A percentile compares a stretch with the other conserved stretches of the same genome.
These are phyloP conservation scores for Parasarocladium wereldwijsianum DNA, from an alignment of 2,329 filamentous ascomycete genomes.

Conservation along the genomic window DNA sequence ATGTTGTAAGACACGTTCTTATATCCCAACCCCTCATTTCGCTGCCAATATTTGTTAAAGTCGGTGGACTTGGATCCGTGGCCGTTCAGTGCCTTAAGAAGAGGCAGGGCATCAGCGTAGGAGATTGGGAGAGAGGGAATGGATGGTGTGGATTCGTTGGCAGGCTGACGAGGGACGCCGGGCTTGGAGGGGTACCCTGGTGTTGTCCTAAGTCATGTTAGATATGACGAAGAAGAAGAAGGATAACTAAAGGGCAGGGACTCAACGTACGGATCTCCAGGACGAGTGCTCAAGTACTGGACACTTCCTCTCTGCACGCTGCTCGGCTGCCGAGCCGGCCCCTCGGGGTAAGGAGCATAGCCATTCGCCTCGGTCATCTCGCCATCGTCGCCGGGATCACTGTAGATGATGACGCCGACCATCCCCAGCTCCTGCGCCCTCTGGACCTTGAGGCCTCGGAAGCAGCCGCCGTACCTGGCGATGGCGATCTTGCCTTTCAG, in stretches of 20 bases:
- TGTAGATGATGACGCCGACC: conserved; percentile 66
- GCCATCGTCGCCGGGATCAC: conserved; percentile 75
- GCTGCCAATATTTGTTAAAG: conserved; percentile 57
- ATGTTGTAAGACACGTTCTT: conserved; percentile 77
- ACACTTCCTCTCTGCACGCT: conserved; percentile 82
- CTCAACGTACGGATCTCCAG: conserved; percentile 48
- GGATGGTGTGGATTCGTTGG: conserved; percentile 55
- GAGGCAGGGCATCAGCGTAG: conserved; percentile 70
- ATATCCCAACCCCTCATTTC: conserved; percentile 57
- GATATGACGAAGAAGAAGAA: background rate
- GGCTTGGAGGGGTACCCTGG: conserved; percentile 89
- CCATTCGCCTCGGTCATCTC: conserved; percentile 62
- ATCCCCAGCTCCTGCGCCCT: conserved; percentile 74
- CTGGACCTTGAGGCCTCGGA: conserved; percentile 73
- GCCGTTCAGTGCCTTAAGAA: conserved; percentile 82
- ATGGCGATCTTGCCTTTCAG: conserved; percentile 67
- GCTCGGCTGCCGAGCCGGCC: conserved; percentile 75
- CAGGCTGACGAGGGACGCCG: conserved; percentile 61
- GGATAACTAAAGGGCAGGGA: background rate
- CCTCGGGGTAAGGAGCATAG: conserved; percentile 58
- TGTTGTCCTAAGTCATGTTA: conserved; percentile 43
- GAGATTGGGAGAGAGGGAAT: conserved; percentile 91
- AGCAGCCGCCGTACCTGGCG: conserved; percentile 60
- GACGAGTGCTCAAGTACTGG: conserved; percentile 58
- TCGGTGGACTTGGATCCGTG: conserved; percentile 66